These are phyloP conservation scores for Lobosporangium transversale DNA, from an alignment of 192 early-diverging fungal genomes.

Conservation along the genomic window DNA sequence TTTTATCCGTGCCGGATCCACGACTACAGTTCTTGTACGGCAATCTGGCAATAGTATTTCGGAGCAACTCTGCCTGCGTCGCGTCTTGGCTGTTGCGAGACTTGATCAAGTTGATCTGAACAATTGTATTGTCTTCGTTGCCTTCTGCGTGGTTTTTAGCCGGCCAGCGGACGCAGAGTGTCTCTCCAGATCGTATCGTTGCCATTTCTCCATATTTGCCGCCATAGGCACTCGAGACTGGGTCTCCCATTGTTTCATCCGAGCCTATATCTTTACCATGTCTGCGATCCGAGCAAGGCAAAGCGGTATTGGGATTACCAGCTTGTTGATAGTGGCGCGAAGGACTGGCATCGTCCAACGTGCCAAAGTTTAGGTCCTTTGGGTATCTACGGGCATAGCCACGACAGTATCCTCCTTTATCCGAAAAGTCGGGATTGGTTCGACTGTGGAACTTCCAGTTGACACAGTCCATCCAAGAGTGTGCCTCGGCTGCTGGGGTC, in stretches of 20 bases:
- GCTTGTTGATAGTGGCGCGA: conserved; percentile 49
- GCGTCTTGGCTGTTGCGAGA: conserved; percentile 8
- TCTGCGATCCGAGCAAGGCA: conserved; percentile 33
- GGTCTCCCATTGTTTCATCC: conserved; percentile 27
- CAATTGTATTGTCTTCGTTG: conserved; percentile 38
- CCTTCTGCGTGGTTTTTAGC: conserved; percentile 51
- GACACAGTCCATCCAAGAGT: conserved; percentile 48
- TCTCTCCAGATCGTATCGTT: conserved; percentile 16
- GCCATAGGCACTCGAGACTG: conserved; percentile 14
- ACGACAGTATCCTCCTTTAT: conserved; percentile 17
- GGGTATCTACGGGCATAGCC: conserved; percentile 47
- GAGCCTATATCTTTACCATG: conserved; percentile 34
- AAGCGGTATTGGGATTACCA: conserved; percentile 29
- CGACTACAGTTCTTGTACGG: conserved; percentile 43
- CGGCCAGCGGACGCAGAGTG: conserved; percentile 46
- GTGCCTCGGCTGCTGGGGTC: conserved; percentile 25
- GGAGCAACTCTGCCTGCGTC: conserved; percentile 13
- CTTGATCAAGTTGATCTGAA: conserved; percentile 49
- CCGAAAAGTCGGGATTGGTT: conserved; percentile 16
- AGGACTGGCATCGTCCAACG: conserved; percentile 28
- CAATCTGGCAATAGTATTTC: conserved; percentile 31
- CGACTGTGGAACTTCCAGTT: conserved; percentile 41
- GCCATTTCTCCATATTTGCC: conserved; percentile 37
- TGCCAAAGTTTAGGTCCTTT: background rate
- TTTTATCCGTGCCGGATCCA: background rate